Percentiles rank a stretch among this genome's conserved stretches.
phyloP scores from a whole-genome alignment of 163 green algal genomes.

The Prototheca stagnorum region DNA sequence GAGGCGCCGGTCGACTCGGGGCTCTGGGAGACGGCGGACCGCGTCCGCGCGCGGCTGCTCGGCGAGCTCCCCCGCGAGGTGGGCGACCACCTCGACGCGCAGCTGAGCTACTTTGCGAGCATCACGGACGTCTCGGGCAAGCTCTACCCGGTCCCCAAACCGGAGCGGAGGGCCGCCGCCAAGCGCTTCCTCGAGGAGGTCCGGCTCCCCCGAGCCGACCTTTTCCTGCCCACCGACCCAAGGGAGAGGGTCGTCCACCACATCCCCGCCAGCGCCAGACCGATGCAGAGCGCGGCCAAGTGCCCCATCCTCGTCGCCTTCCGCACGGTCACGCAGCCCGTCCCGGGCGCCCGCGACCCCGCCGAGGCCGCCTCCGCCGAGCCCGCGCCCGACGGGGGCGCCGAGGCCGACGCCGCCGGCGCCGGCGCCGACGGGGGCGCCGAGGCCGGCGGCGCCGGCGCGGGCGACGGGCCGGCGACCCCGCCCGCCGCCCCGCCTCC shows the following conservation, averaged over 20 bases:
- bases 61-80: slow-evolving; percentile 18
- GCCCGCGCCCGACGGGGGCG: neutral
- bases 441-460: neutral
- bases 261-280: slow-evolving; percentile 50
- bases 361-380: neutral
- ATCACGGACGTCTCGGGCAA: slow-evolving; percentile 64
- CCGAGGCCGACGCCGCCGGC: neutral
- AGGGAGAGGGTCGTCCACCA: slow-evolving; percentile 42
- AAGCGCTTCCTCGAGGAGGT: slow-evolving; percentile 17
- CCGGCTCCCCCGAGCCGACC: slow-evolving; percentile 30
- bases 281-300: slow-evolving; percentile 57
- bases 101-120: slow-evolving; percentile 71
- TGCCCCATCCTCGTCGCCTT: slow-evolving; percentile 85
- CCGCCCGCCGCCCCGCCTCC: too few species aligned
- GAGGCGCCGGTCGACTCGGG: slow-evolving; percentile 60
- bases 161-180: slow-evolving; percentile 41
- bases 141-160: slow-evolving; percentile 52
- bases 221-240: slow-evolving; percentile 84
- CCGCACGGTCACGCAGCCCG: too few species aligned
- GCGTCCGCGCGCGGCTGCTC: slow-evolving; percentile 24
- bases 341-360: slow-evolving; percentile 35
- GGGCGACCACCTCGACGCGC: slow-evolving; percentile 43
- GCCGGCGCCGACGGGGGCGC: neutral
- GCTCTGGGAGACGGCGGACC: slow-evolving; percentile 51
- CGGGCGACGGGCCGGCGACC: neutral